Base-by-base conservation (phyloP, 768 basidiomycete genomes). In the Trametopsis cervina region DNA sequence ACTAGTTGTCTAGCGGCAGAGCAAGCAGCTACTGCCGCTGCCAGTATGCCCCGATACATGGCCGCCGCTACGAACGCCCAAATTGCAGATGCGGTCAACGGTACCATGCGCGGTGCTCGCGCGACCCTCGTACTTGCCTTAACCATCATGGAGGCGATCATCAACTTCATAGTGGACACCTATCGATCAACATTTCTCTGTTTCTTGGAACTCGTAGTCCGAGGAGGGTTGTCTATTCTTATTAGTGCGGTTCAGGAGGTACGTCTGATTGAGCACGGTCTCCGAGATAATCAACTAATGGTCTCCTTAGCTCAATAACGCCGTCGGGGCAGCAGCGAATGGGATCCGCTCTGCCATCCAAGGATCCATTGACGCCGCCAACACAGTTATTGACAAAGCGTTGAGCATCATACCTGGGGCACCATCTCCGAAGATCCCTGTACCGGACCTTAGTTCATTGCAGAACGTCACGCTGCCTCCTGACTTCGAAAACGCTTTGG, bases 131-230 rank as follows among this genome's bases (percentile, higher is more conserved):
- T 85, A 27, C 68, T 89, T 35, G 68, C 89, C 2, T 69, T 97
- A 47, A 95, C 88, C 0, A 71, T 82, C 29, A 85, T 95, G 79
- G 90, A 96, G 61, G 81, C 74, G 0, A 77, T 94, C 58, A 83
- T 93, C 66, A 91, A 89, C 58, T 97, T 98, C 65, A 77, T 96
- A 54, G 78, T 98, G 54, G 86, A 91, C 66, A 79, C 85, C 40
- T 98, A 96, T 62, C 85, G 93, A 35, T 94, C 92, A 2, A 88
- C 94, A 2, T 83, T 95, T 59, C 75, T 99, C 44, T 99, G 95
- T 64, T 92, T 96, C 56, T 69, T 96, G 54, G 92, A 98, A 65
- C 75, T 98, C 38, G 81, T 89, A 20, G 80, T 99, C 9, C 75
- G 82, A 23, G 92, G 92, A 15, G 84, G 77, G 4, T 71, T 99